Percentiles rank a stretch among this genome's conserved stretches.
Conservation (phyloP, 129 eudicot species). For the carrot (Daucus carota) region DH1_v3.0 NC_030382.2:57090001-57090500, state of each 20-base stretch:
- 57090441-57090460: background rate
- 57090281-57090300: background rate
- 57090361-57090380: no score
- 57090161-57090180: background rate
- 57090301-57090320: background rate
- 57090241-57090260: background rate
- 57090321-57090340: background rate
- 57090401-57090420: no score
- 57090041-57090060: conserved; percentile 39
- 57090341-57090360: background rate
- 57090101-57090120: conserved; percentile 60
- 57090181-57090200: background rate
- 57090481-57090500: background rate
- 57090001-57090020: background rate
- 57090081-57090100: conserved; percentile 66
- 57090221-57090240: background rate
- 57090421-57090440: no score
- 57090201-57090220: background rate
- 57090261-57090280: background rate
- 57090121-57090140: conserved; percentile 63
- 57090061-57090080: conserved; percentile 71
- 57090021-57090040: background rate
- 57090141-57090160: conserved; percentile 28
- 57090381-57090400: no score
- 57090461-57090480: background rate